Evolutionary conservation across 768 basidiomycete genomes (phyloP).

Genomic region (Macrocybe gigantea): DNA sequence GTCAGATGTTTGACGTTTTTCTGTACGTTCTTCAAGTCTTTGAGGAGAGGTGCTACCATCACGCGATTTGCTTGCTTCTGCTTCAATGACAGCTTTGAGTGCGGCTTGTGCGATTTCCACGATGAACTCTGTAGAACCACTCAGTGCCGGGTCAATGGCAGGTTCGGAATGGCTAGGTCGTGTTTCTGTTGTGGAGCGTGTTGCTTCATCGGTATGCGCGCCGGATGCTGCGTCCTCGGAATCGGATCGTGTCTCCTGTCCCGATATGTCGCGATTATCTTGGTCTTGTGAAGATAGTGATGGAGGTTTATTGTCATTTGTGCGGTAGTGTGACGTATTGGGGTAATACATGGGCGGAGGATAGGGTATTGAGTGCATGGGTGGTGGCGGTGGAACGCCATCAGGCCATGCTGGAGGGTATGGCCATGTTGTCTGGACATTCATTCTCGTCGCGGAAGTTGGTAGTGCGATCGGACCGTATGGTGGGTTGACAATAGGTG

Average conservation of each 20-base stretch:
- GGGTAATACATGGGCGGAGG: slow-evolving; percentile 26
- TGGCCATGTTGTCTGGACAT: slow-evolving; percentile 34
- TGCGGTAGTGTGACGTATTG: slow-evolving; percentile 41
- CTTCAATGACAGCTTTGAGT: slow-evolving; percentile 28
- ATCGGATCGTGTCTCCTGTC: too few species aligned
- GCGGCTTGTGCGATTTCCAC: slow-evolving; percentile 20
- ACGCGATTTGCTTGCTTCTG: slow-evolving; percentile 13
- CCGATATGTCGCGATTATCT: slow-evolving; percentile 2
- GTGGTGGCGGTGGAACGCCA: slow-evolving; percentile 26
- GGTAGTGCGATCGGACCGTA: slow-evolving; percentile 43
- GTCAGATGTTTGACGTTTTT: too few species aligned
- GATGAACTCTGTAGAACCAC: slow-evolving; percentile 16
- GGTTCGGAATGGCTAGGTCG: not conserved
- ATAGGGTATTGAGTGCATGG: slow-evolving; percentile 21
- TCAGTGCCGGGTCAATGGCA: slow-evolving; percentile 21
- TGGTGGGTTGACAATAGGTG: slow-evolving; percentile 35
- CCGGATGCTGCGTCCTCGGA: too few species aligned
- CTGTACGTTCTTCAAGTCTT: too few species aligned
- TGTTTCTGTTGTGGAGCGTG: too few species aligned
- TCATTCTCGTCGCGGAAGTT: slow-evolving; percentile 46
- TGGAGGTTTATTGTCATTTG: slow-evolving; percentile 16
- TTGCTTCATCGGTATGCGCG: too few species aligned
- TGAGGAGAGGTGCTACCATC: too few species aligned
- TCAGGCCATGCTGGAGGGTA: slow-evolving; percentile 33
- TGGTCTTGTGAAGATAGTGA: slow-evolving; percentile 2